phyloP scores from a whole-genome alignment of 306 rosid genomes.

The Acacia melanoxylon region DNA sequence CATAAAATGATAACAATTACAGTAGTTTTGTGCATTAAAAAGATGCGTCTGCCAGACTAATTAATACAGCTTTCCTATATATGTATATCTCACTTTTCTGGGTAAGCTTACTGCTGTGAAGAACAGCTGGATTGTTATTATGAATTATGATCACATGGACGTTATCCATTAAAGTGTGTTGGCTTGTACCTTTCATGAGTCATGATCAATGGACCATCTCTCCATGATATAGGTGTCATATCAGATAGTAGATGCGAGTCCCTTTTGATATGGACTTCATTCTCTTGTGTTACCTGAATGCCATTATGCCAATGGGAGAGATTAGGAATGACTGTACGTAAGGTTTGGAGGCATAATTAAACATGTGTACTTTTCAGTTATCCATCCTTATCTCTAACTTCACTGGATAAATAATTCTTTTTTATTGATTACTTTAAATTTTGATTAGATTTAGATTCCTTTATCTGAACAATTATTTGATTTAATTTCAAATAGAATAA shows the following conservation, averaged over 20 bases:
- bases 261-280: constrained; percentile 4
- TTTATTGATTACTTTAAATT: background rate
- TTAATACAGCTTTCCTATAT: constrained; percentile 25
- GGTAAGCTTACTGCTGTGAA: constrained; percentile 58
- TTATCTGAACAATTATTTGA: background rate
- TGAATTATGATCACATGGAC: constrained; percentile 54
- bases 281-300: background rate
- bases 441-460: background rate
- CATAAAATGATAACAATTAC: constrained; percentile 39
- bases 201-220: constrained; percentile 7
- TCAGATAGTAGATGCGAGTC: background rate
- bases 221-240: constrained; percentile 14
- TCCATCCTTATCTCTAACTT: background rate
- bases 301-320: background rate
- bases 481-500: background rate
- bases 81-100: constrained; percentile 38
- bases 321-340: background rate
- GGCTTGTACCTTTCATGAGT: background rate
- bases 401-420: background rate
- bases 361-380: background rate
- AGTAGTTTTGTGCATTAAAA: constrained; percentile 37
- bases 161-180: constrained; percentile 20
- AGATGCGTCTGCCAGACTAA: constrained; percentile 31
- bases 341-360: background rate
- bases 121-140: constrained; percentile 49